Evolutionary conservation across 768 basidiomycete species (phyloP).

Genomic region (Lanmaoa pseudosensibilis): DNA sequence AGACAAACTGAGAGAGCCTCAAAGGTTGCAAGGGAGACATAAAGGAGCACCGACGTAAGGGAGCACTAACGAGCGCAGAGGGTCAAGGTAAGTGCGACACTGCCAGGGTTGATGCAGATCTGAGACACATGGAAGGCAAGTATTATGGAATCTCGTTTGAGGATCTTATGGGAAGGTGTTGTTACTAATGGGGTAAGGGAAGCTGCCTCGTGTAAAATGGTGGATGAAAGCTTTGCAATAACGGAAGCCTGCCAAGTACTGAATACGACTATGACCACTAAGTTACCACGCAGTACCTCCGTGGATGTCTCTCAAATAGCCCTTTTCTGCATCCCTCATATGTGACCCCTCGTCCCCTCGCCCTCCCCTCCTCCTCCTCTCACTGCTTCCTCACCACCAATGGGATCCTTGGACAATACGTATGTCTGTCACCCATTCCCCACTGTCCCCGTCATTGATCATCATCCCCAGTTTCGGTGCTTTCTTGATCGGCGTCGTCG

Average conservation of each 20-base stretch:
- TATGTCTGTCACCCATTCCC: conserved; percentile 19
- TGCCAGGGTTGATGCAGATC: conserved; percentile 10
- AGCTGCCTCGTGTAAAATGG: conserved; percentile 14
- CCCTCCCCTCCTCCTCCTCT: background rate
- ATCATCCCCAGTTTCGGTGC: conserved; percentile 47
- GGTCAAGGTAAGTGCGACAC: background rate
- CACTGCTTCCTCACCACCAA: conserved; percentile 1
- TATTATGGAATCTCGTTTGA: conserved; percentile 18
- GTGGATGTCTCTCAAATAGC: conserved; percentile 17
- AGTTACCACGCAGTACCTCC: conserved; percentile 8
- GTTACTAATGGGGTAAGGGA: conserved; percentile 18
- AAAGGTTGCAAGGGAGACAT: too few species aligned
- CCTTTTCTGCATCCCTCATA: background rate
- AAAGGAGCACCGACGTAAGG: background rate
- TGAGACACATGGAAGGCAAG: conserved; percentile 7
- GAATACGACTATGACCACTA: conserved; percentile 11
- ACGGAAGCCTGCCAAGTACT: conserved; percentile 14
- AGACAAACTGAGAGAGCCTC: background rate
- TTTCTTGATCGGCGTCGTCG: conserved; percentile 52
- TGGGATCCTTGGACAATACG: conserved; percentile 39
- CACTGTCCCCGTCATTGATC: background rate
- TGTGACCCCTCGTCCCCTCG: background rate
- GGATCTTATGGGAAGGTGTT: conserved; percentile 14
- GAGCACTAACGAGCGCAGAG: background rate
- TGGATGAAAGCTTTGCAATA: conserved; percentile 27